Evolutionary conservation across 2,329 filamentous ascomycete species (phyloP).

Genomic region (Phialophora expanda): DNA sequence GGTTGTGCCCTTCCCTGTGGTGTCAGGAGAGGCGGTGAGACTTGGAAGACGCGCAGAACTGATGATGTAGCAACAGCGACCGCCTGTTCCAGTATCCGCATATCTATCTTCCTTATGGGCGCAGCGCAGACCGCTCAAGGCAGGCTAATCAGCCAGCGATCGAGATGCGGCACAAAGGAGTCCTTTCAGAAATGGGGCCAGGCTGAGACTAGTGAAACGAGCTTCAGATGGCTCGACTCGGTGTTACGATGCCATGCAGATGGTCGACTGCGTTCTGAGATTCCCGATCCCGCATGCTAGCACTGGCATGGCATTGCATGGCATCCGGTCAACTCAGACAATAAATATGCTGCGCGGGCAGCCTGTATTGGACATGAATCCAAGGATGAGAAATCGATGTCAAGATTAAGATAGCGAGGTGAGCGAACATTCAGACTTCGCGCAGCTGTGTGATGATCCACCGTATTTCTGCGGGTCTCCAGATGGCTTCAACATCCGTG

Average conservation of each 20-base stretch:
- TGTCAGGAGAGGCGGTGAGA: neutral
- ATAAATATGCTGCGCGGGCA: neutral
- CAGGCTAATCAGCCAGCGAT: neutral
- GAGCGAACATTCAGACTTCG: neutral
- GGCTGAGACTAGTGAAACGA: neutral
- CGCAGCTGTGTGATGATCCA: neutral
- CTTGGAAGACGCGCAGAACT: slow-evolving; percentile 14
- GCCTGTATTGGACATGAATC: neutral
- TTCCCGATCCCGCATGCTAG: neutral
- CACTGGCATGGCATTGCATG: neutral
- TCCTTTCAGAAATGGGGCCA: neutral
- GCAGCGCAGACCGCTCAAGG: neutral
- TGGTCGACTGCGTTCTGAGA: neutral
- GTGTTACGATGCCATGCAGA: neutral
- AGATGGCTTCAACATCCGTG: neutral
- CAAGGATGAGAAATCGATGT: neutral
- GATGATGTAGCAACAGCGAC: neutral
- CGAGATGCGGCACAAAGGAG: neutral
- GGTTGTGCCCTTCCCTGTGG: neutral
- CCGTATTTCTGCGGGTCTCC: neutral
- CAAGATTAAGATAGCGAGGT: neutral
- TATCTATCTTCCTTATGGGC: neutral
- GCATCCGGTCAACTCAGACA: neutral
- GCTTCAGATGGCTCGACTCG: neutral
- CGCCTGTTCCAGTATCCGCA: slow-evolving; percentile 1